Base-by-base conservation (phyloP, 2,329 filamentous ascomycete species). In the Fusarium beomiforme region DNA sequence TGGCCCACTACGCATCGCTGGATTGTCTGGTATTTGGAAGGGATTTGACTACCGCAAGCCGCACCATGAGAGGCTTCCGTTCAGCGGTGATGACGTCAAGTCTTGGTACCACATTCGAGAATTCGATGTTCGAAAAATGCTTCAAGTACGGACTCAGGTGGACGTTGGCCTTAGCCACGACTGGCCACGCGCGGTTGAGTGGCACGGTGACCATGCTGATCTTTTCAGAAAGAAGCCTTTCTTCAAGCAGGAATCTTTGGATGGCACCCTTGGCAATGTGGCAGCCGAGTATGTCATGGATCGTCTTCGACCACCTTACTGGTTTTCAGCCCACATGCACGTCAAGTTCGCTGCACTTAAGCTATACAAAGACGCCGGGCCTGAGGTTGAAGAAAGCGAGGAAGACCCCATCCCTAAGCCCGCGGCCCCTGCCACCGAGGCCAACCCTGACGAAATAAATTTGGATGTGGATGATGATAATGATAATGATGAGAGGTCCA, bases 241-340 rank as follows among this genome's bases (percentile, higher is more conserved):
- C 75, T 96, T 98, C 71, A 86, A 89, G 71, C 82, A 88, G 53
- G 96, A 99, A 79, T 94, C 94, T 2, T 83, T 85, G 50, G 88
- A 90, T 39, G 94, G 94, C 0, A 90, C 85, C 12, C 83, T 99
- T 24, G 96, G 96, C 1, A 98, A 89, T 74, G 83, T 88, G 34
- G 95, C 95, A 1, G 95, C 95, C 1, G 89, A 88, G 77, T 89
- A 92, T 73, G 90, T 97, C 23, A 87, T 98, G 81, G 91, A 97
- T 77, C 88, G 93, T 33, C 81, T 99, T 56, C 87, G 94, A 56
- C 96, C 96, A 13, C 86, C 87, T 0, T 92, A 94, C 79, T 99
- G 96, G 96, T 98, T 98, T 79, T 92, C 93, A 39, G 96, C 95
- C 5, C 96, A 99, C 81, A 82, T 98, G 82, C 96, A 99, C 81